Conservation (phyloP, 768 basidiomycete species). For the Lactifluus echinatus region DNA sequence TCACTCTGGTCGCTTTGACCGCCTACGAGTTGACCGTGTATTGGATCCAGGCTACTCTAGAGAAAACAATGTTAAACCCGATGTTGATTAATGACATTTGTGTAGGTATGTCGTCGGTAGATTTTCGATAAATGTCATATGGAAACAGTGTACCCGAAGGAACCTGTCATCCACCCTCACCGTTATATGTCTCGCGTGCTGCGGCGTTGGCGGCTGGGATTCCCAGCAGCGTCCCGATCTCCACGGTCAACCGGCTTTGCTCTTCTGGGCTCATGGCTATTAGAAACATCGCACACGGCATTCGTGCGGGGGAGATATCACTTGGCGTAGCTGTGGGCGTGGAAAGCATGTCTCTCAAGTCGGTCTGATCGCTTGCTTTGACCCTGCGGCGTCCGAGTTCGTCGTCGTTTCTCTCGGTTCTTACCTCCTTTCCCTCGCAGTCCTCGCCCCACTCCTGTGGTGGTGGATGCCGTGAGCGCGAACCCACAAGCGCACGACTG, state of each 20-base stretch:
- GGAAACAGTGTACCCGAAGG: slow-evolving; percentile 32
- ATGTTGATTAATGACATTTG: slow-evolving; percentile 73
- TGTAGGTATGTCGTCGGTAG: slow-evolving; percentile 45
- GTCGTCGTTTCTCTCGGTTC: neutral
- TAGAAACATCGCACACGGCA: slow-evolving; percentile 79
- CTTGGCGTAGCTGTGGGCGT: slow-evolving; percentile 79
- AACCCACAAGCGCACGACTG: slow-evolving; percentile 64
- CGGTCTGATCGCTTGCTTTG: slow-evolving; percentile 29
- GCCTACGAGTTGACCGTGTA: neutral
- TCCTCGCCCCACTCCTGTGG: slow-evolving; percentile 64
- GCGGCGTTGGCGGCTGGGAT: slow-evolving; percentile 86
- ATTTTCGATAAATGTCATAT: neutral
- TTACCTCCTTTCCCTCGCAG: slow-evolving; percentile 29
- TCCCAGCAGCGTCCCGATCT: slow-evolving; percentile 78
- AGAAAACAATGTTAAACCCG: slow-evolving; percentile 59
- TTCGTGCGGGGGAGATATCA: slow-evolving; percentile 73
- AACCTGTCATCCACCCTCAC: slow-evolving; percentile 77
- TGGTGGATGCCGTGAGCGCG: slow-evolving; percentile 48
- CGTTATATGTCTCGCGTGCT: slow-evolving; percentile 74
- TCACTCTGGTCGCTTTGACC: neutral
- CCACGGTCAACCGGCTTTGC: slow-evolving; percentile 88
- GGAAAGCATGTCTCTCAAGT: slow-evolving; percentile 80
- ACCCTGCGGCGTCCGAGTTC: neutral
- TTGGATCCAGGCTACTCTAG: slow-evolving; percentile 50
- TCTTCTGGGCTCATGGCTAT: slow-evolving; percentile 94